These are phyloP conservation scores for Aspergillus pseudonomiae DNA, from an alignment of 2,329 filamentous ascomycete species.

Conservation along the genomic window DNA sequence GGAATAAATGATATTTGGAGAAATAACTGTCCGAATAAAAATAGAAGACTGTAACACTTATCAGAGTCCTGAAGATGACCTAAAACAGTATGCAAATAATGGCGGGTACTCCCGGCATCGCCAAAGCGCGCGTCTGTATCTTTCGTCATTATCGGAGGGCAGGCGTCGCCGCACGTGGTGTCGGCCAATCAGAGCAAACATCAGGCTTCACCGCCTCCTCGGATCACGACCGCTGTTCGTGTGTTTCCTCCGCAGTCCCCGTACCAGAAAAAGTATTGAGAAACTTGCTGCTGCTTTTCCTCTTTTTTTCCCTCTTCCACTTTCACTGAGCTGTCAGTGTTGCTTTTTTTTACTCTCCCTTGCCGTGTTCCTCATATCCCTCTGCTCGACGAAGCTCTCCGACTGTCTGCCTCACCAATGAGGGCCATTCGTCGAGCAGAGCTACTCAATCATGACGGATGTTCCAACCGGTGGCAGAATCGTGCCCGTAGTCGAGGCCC, in stretches of 20 bases:
- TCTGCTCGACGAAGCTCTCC: conserved; percentile 26
- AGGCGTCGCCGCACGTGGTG: background rate
- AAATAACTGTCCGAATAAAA: no score
- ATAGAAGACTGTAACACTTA: no score
- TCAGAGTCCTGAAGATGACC: no score
- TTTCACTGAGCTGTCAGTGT: conserved; percentile 16
- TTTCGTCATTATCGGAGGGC: conserved; percentile 3
- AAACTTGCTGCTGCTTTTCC: background rate
- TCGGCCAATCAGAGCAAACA: background rate
- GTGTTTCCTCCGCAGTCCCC: conserved; percentile 12
- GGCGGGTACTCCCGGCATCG: background rate
- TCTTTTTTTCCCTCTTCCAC: background rate
- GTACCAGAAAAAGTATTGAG: conserved; percentile 13
- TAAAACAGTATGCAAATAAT: no score
- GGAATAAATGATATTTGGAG: background rate
- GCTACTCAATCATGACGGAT: conserved; percentile 43
- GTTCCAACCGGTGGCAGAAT: conserved; percentile 44
- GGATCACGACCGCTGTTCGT: background rate
- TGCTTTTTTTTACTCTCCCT: conserved; percentile 16
- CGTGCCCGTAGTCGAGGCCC: conserved; percentile 43
- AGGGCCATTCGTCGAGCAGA: conserved; percentile 37
- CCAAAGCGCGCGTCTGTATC: background rate
- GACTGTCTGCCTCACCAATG: conserved; percentile 30
- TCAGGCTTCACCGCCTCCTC: conserved; percentile 5
- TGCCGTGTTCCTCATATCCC: conserved; percentile 13